phyloP scores from a whole-genome alignment of 768 basidiomycete genomes.

The Myochromella boudieri region DNA sequence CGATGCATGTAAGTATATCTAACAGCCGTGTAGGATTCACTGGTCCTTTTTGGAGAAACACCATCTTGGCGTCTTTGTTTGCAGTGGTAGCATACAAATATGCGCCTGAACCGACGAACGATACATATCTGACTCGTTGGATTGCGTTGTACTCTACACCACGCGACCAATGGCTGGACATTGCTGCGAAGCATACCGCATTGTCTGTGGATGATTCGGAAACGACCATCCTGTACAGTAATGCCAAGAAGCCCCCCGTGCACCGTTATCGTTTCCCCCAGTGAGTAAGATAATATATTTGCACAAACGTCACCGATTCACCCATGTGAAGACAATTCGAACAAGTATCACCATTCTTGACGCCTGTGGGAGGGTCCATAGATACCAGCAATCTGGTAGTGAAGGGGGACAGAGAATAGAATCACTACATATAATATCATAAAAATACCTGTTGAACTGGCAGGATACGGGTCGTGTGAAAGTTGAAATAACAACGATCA shows the following conservation, averaged over 20 bases:
- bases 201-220: conserved; percentile 43
- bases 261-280: conserved; percentile 73
- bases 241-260: conserved; percentile 45
- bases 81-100: conserved; percentile 64
- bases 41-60: conserved; percentile 67
- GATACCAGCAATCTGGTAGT: conserved; percentile 32
- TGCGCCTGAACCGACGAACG: conserved; percentile 60
- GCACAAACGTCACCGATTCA: conserved; percentile 6
- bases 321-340: conserved; percentile 46
- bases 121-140: conserved; percentile 66
- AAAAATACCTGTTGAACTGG: background rate
- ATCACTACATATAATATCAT: no score
- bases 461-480: conserved; percentile 11
- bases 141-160: conserved; percentile 59
- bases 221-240: conserved; percentile 40
- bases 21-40: conserved; percentile 50
- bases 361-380: conserved; percentile 52
- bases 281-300: conserved; percentile 43
- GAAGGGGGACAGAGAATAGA: conserved; percentile 30
- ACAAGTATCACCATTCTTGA: conserved; percentile 60
- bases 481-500: conserved; percentile 20
- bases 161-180: conserved; percentile 49
- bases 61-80: conserved; percentile 48
- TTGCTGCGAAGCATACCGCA: conserved; percentile 59
- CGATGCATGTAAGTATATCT: conserved; percentile 5